A percentile compares a stretch with the other conserved stretches of the same genome.
These are phyloP conservation scores for Perkinsus chesapeaki DNA, from an alignment of 169 alveolate genomes.

Conservation along the genomic window DNA sequence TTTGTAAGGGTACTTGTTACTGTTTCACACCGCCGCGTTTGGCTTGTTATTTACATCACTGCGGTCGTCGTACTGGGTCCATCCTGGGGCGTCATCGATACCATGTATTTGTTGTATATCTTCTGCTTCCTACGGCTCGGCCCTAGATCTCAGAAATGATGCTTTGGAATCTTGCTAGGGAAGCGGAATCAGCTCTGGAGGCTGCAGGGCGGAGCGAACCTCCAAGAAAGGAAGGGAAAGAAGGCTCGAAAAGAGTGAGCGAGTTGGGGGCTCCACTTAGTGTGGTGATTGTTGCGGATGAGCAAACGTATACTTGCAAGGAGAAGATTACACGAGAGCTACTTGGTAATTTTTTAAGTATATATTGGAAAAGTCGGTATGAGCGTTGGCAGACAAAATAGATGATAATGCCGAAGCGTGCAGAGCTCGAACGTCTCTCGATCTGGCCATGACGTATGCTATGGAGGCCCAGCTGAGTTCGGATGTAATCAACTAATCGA, in stretches of 20 bases:
- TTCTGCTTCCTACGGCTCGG: no score
- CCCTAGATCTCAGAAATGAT: no score
- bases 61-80: no score
- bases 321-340: not conserved
- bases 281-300: not conserved
- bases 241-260: not conserved
- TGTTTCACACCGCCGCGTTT: no score
- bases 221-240: not conserved
- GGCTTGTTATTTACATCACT: no score
- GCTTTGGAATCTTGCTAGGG: no score
- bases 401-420: not conserved
- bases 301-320: not conserved
- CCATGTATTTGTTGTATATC: no score
- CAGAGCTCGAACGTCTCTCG: not conserved
- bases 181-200: no score
- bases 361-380: not conserved
- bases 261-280: not conserved
- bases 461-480: not conserved
- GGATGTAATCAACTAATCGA: not conserved
- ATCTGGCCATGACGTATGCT: not conserved
- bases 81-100: no score
- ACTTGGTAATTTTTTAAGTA: not conserved
- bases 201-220: no score
- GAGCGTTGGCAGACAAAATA: not conserved
- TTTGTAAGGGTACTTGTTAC: no score